A percentile compares a stretch with the other conserved stretches of the same genome.
phyloP scores from a whole-genome alignment of 306 rosid species.

The Gastrolobium bilobum region DNA sequence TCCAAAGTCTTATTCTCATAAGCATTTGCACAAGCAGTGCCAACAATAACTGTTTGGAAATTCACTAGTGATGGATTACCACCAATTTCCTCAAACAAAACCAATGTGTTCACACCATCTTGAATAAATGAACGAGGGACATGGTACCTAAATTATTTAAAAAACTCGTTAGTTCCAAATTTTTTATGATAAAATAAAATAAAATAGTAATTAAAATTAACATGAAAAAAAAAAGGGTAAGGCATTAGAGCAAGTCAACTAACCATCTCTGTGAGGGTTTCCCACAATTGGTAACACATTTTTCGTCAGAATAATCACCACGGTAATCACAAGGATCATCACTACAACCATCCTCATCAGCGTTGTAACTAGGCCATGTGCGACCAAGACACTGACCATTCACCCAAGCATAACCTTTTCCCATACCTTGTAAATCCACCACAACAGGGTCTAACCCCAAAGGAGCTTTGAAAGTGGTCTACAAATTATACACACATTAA shows the following conservation, averaged over 20 bases:
- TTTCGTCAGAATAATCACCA: slow-evolving; percentile 48
- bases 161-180: not conserved
- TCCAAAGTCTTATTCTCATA: slow-evolving; percentile 55
- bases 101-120: slow-evolving; percentile 55
- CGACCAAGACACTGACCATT: slow-evolving; percentile 62
- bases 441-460: slow-evolving; percentile 56
- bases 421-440: slow-evolving; percentile 60
- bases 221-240: not conserved
- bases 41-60: slow-evolving; percentile 50
- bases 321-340: slow-evolving; percentile 65
- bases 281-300: slow-evolving; percentile 67
- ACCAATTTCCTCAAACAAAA: slow-evolving; percentile 71
- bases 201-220: not conserved
- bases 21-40: slow-evolving; percentile 51
- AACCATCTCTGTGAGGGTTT: slow-evolving; percentile 65
- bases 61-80: slow-evolving; percentile 58
- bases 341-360: slow-evolving; percentile 55
- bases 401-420: slow-evolving; percentile 68
- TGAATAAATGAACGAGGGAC: slow-evolving; percentile 56
- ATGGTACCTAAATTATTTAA: slow-evolving; percentile 56
- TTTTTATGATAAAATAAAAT: not conserved
- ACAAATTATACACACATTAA: not conserved
- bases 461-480: slow-evolving; percentile 72
- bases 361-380: slow-evolving; percentile 59
- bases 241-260: not conserved